Conservation (phyloP, 2,329 filamentous ascomycete species). For the Epichloe gansuensis region DNA sequence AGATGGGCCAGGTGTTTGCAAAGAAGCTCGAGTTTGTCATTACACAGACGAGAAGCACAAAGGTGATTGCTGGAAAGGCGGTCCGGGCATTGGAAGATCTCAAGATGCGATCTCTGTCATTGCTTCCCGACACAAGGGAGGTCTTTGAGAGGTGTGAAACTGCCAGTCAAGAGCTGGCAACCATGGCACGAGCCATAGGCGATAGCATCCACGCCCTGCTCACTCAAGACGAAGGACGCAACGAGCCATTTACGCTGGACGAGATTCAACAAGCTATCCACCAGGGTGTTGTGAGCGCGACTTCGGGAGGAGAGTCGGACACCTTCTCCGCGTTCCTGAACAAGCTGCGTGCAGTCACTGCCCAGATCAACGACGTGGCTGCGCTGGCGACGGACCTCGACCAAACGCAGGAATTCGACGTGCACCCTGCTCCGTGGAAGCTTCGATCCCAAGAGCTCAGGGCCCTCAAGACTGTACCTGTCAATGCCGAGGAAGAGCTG, state of each 20-base stretch:
- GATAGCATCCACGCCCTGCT: constrained; percentile 52
- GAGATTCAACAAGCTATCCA: constrained; percentile 56
- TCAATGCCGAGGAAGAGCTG: constrained; percentile 78
- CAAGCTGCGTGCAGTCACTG: constrained; percentile 52
- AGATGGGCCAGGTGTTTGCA: constrained; percentile 52
- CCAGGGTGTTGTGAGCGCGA: constrained; percentile 33
- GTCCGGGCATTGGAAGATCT: constrained; percentile 67
- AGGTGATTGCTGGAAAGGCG: constrained; percentile 71
- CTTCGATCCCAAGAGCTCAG: constrained; percentile 70
- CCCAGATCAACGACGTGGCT: constrained; percentile 56
- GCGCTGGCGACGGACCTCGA: constrained; percentile 57
- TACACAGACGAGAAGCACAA: constrained; percentile 65
- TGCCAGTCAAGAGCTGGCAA: constrained; percentile 50
- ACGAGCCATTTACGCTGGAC: constrained; percentile 50
- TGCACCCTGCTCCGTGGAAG: constrained; percentile 66
- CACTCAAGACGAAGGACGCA: constrained; percentile 54
- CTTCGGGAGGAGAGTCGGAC: constrained; percentile 48
- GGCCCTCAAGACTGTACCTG: constrained; percentile 64
- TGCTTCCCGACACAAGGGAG: constrained; percentile 53
- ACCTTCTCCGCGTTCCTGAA: constrained; percentile 55
- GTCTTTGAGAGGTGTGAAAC: constrained; percentile 59
- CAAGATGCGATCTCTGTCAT: constrained; percentile 58
- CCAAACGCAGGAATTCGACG: constrained; percentile 68
- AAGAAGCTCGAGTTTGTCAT: constrained; percentile 61
- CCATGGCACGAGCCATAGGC: constrained; percentile 55